Evolutionary conservation across 106 monocot species (phyloP), one percentile per base, ranked within the genome.

Genomic region (Dioscorea alata): DNA sequence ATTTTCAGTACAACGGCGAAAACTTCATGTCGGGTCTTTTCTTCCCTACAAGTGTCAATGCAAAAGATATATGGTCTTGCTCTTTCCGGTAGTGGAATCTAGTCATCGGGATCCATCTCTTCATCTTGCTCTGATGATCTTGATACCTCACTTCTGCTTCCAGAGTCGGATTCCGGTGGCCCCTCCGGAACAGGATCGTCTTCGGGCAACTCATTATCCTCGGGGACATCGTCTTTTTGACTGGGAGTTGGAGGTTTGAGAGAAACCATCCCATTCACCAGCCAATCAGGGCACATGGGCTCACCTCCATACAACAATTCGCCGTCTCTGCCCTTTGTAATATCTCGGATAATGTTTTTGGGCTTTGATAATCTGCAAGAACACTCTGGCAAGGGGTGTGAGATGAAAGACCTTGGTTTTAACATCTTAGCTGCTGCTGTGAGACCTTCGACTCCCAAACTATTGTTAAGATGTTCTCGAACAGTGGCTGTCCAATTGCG

Each of bases 31-130:
- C 69, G 4, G 48, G 57, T 6, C 24, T 28, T 28, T 28, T 28
- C 69, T 33, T 35, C 35, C 24, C 34, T 19, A 16, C 23, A 14
- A n/a, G 58, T 58, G 69, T 58, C 58, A 6, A 12, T 16, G 2
- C 21, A 53, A 69, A 56, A 42, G 18, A 12, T 18, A 7, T 64
- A 32, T n/a, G n/a, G 7, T 34, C 10, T 67, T 7, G 28, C 22
- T 56, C 51, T 25, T 10, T 28, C 28, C 25, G 33, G 34, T 1
- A 34, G 34, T 12, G 49, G 32, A 77, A 52, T 73, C 61, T 78
- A 93, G 71, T 94, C 93, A 71, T 89, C 89, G 23, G 89, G 89
- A 76, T 94, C 93, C 82, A 86, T 89, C 71, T 89, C 89, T 20
- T 86, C 86, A 63, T 87, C 86, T 42, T 77, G 82, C 12, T 89